Conservation (phyloP, 306 rosid genomes). For the Crataegus laevigata region DNA sequence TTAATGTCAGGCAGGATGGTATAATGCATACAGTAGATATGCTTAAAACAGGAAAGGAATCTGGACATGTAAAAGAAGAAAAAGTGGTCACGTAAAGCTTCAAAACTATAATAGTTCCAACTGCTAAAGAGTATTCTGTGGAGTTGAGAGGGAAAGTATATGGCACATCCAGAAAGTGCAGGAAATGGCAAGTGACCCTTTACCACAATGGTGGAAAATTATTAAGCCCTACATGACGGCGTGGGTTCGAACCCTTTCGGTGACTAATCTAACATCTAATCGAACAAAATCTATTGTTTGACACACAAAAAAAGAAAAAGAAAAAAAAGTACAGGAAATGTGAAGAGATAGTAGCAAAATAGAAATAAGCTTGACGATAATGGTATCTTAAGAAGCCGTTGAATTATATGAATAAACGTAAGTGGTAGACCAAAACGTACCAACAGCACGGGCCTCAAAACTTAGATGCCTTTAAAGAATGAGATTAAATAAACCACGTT, state of each 20-base stretch:
- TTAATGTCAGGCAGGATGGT: no score
- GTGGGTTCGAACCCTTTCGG: no score
- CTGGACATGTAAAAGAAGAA: not conserved
- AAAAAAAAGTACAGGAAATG: not conserved
- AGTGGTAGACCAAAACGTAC: not conserved
- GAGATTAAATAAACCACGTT: not conserved
- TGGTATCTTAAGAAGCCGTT: not conserved
- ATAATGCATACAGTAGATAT: not conserved
- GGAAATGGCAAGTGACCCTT: not conserved
- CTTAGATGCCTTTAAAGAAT: not conserved
- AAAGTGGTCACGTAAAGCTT: not conserved
- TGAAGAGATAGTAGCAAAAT: not conserved
- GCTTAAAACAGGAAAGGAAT: not conserved
- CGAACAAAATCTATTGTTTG: no score
- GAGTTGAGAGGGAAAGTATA: no score
- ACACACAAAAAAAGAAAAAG: no score
- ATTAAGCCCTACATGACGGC: no score
- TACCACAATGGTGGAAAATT: no score
- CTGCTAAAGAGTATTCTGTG: not conserved
- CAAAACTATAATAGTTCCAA: not conserved
- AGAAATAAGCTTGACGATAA: not conserved
- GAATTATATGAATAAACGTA: not conserved
- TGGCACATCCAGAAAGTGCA: no score
- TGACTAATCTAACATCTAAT: no score
- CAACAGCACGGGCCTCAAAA: not conserved